Evolutionary conservation across 129 eudicot genomes (phyloP), one percentile per base, ranked within the genome.

Genomic region (Kitagawia praeruptora): DNA sequence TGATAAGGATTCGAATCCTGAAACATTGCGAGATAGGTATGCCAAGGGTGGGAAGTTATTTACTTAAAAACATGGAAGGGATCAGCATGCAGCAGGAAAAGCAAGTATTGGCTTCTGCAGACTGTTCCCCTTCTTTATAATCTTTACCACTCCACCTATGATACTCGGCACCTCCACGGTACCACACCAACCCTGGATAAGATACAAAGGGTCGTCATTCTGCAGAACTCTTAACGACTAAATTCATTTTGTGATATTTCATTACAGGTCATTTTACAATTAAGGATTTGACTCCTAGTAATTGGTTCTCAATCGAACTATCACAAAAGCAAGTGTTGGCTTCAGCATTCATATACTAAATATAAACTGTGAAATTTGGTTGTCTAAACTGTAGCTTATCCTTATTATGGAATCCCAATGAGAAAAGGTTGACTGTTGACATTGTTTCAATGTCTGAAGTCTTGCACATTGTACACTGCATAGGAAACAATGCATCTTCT

Each of bases 1-100:
- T 58, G 93, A 89, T 75, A 85, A 87, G 83, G 94, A 92, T 79
- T 95, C 98, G 0, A 87, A 94, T 7, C 79, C 96, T 6, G 93
- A 88, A 27, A 89, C 96, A 28, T 74, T 95, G 85, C 73, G 96
- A 48, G 97, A 94, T 54, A 91, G 83, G 64, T 94, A 94, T 63
- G 83, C 85, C 10, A 93, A 93, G 89, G 81, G 82, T 53, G 89
- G 87, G 69, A 94, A 92, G 87, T 91, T 40, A 77, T 47, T 75
- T 48, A 6, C 58, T 82, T 31, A 18, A 80, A n/a, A 48, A 61
- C 27, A 61, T n/a, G 37, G 11, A 1, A 0, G 67, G 18, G 58
- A 61, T 6, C 19, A 8, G 37, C 70, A 61, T n/a, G 70, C 70
- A 27, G 39, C 70, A 27, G 12, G 39, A 61, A 25, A 23, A 61